These are phyloP conservation scores for Ustilago curta DNA, from an alignment of 1,284 basidiomycete genomes.

Conservation along the genomic window DNA sequence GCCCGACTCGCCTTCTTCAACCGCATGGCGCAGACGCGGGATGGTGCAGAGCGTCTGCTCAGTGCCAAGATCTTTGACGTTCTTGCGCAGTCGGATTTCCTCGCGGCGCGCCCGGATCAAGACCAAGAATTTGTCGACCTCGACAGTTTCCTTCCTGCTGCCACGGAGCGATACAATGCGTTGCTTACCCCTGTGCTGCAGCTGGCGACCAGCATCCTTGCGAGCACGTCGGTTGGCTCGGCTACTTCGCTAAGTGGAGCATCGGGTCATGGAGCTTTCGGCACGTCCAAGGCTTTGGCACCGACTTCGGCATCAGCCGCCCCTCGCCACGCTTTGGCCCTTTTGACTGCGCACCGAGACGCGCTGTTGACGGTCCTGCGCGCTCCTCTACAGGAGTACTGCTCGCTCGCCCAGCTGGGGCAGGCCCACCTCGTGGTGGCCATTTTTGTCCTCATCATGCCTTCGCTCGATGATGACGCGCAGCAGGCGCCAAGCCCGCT, in stretches of 20 bases:
- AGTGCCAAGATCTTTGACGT: constrained; percentile 82
- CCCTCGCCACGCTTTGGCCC: constrained; percentile 76
- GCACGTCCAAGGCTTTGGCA: constrained; percentile 33
- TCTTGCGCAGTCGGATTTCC: constrained; percentile 86
- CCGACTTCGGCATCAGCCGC: constrained; percentile 40
- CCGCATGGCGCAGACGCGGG: constrained; percentile 82
- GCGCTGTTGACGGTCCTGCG: constrained; percentile 83
- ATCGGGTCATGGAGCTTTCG: constrained; percentile 70
- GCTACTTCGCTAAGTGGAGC: constrained; percentile 69
- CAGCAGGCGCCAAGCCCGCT: constrained; percentile 74
- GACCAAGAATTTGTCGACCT: constrained; percentile 85
- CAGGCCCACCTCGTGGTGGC: constrained; percentile 80
- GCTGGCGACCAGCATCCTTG: constrained; percentile 73
- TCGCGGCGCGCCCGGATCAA: constrained; percentile 83
- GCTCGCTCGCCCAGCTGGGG: constrained; percentile 76
- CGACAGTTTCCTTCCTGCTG: constrained; percentile 86
- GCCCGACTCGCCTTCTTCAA: constrained; percentile 89
- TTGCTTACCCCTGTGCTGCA: constrained; percentile 86
- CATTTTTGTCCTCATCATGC: constrained; percentile 77
- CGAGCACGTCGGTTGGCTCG: constrained; percentile 71
- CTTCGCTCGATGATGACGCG: constrained; percentile 80
- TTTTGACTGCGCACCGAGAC: constrained; percentile 81
- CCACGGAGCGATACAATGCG: constrained; percentile 87
- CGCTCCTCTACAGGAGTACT: constrained; percentile 77
- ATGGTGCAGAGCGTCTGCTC: constrained; percentile 85